These are phyloP conservation scores for Rhizopogon vesiculosus DNA, from an alignment of 768 basidiomycete genomes.

Conservation along the genomic window DNA sequence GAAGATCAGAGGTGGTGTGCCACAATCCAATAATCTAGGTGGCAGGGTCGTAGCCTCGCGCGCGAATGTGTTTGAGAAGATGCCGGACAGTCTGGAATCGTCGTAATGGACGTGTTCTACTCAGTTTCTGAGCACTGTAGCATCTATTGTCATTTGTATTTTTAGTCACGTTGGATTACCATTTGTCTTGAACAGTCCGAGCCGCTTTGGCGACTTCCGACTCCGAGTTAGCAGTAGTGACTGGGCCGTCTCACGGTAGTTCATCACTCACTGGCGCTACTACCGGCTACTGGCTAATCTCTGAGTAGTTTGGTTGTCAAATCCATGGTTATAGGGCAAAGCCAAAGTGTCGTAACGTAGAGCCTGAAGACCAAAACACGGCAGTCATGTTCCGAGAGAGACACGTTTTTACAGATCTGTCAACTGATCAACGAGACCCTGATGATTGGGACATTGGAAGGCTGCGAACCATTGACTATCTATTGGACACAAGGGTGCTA, in stretches of 20 bases:
- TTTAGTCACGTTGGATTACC: background rate
- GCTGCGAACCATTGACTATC: conserved; percentile 46
- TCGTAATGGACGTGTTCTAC: conserved; percentile 3
- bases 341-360: background rate
- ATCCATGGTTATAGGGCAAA: background rate
- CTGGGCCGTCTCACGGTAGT: too few species aligned
- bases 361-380: background rate
- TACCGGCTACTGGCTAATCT: background rate
- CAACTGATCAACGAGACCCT: conserved; percentile 49
- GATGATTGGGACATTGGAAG: conserved; percentile 53
- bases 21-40: conserved; percentile 8
- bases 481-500: conserved; percentile 45
- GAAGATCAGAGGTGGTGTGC: conserved; percentile 50
- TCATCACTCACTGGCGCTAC: background rate
- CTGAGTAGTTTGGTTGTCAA: background rate
- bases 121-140: conserved; percentile 6
- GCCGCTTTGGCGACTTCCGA: too few species aligned
- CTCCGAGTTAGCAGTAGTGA: too few species aligned
- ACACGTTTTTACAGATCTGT: conserved; percentile 41
- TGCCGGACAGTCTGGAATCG: background rate
- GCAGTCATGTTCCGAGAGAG: background rate
- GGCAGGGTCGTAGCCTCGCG: background rate
- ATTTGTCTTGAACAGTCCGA: too few species aligned
- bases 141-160: conserved; percentile 6
- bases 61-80: conserved; percentile 13